These are phyloP conservation scores for Penicillium rolfsii DNA, from an alignment of 2,329 filamentous ascomycete species.

Conservation along the genomic window DNA sequence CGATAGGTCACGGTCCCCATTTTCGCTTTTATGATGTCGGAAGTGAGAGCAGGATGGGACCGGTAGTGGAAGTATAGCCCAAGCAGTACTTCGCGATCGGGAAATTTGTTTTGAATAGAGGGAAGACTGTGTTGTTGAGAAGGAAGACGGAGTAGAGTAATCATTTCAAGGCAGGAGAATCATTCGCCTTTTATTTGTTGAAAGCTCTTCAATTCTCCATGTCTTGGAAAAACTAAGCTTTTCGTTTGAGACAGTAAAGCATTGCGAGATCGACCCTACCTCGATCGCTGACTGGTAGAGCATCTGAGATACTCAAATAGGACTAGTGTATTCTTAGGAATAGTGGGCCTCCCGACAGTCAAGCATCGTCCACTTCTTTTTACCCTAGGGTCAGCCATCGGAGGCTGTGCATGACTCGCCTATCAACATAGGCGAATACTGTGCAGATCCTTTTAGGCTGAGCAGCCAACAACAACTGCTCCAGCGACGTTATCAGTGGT, in stretches of 20 bases:
- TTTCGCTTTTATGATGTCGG: not conserved
- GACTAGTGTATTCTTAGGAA: not conserved
- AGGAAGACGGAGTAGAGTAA: not conserved
- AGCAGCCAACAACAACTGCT: not conserved
- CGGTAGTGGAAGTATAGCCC: not conserved
- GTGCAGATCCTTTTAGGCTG: not conserved
- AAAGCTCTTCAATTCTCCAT: not conserved
- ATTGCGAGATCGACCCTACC: not conserved
- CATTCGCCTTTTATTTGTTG: not conserved
- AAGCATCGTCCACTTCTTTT: not conserved
- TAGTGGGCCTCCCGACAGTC: not conserved
- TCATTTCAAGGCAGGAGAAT: not conserved
- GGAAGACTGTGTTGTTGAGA: not conserved
- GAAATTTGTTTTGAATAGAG: too few relatives aligned
- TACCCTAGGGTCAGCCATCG: not conserved
- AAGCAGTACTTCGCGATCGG: not conserved
- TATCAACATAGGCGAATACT: not conserved
- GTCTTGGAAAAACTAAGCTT: not conserved
- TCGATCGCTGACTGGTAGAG: not conserved
- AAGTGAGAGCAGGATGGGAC: not conserved
- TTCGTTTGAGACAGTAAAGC: not conserved
- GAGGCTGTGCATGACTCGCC: not conserved
- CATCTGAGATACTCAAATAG: constrained; percentile 4
- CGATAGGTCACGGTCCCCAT: constrained; percentile 32
- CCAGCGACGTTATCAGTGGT: not conserved